Conservation (phyloP, 1,284 basidiomycete genomes). For the Malassezia slooffiae region DNA sequence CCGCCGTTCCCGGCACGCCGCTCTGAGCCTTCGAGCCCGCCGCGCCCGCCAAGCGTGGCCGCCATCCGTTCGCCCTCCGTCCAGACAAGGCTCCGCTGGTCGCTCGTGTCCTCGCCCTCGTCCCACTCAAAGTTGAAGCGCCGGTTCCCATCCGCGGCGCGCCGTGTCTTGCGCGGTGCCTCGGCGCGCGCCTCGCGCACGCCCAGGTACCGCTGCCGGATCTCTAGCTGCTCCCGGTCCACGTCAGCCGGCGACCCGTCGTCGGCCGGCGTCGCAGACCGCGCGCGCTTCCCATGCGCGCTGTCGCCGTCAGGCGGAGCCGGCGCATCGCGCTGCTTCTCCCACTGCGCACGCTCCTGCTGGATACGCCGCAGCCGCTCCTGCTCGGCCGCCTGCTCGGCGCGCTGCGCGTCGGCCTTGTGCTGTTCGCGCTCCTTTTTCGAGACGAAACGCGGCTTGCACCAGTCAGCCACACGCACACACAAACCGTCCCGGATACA, state of each 20-base stretch:
- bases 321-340: neutral
- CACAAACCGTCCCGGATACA: neutral
- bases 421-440: constrained; percentile 12
- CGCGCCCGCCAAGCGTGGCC: constrained; percentile 10
- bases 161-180: constrained; percentile 80
- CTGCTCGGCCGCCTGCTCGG: neutral
- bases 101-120: constrained; percentile 37
- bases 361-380: neutral
- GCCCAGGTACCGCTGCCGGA: constrained; percentile 35
- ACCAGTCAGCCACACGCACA: too few relatives aligned
- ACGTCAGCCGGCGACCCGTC: too few relatives aligned
- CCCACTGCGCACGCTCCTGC: constrained; percentile 6
- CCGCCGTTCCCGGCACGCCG: constrained; percentile 6
- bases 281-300: neutral
- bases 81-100: constrained; percentile 19
- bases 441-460: constrained; percentile 5
- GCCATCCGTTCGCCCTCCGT: constrained; percentile 7
- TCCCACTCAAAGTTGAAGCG: constrained; percentile 98
- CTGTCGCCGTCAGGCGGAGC: neutral
- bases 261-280: too few relatives aligned
- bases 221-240: constrained; percentile 4
- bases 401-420: neutral
- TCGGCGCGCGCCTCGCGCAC: constrained; percentile 55
- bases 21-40: constrained; percentile 25
- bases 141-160: constrained; percentile 55